A percentile compares a stretch with the other conserved stretches of the same genome.
Conservation (phyloP, 805 yeast species). For the Teunomyces gatunensis region DNA sequence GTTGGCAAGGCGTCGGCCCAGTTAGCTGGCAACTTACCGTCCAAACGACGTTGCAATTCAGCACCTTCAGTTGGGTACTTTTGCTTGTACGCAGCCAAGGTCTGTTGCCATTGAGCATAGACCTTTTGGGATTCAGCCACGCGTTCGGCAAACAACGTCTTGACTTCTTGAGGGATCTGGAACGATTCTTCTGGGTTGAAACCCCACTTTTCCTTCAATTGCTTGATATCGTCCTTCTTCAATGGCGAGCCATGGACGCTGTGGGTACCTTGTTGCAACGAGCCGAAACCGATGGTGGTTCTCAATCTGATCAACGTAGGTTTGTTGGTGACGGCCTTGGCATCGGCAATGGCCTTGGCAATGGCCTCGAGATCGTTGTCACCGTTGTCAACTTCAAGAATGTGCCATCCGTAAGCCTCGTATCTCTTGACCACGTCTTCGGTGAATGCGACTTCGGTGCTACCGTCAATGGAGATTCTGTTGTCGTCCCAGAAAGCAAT, state of each 20-base stretch:
- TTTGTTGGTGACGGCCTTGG: conserved; percentile 73
- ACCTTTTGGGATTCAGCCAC: conserved; percentile 61
- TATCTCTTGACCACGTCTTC: conserved; percentile 86
- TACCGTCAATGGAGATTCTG: conserved; percentile 95
- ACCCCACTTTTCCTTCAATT: conserved; percentile 79
- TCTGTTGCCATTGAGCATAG: conserved; percentile 73
- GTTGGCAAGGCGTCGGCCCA: conserved; percentile 80
- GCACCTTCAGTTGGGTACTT: conserved; percentile 78
- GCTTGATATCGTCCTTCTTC: conserved; percentile 87
- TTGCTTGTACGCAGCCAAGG: conserved; percentile 57
- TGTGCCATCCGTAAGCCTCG: conserved; percentile 94
- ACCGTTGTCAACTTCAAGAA: conserved; percentile 73
- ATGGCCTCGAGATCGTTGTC: conserved; percentile 74
- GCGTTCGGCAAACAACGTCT: conserved; percentile 60
- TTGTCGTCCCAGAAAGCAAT: conserved; percentile 96
- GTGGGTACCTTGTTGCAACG: conserved; percentile 79
- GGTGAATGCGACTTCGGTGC: conserved; percentile 84
- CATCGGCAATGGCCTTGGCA: conserved; percentile 71
- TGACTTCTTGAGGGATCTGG: conserved; percentile 79
- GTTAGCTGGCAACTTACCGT: conserved; percentile 72
- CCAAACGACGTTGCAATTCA: conserved; percentile 76
- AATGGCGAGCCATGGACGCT: conserved; percentile 96
- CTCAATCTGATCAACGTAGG: conserved; percentile 87
- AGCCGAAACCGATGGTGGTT: conserved; percentile 95
- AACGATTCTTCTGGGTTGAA: conserved; percentile 84